phyloP scores from a whole-genome alignment of 2,329 filamentous ascomycete species.

The Cladosporium sp. region DNA sequence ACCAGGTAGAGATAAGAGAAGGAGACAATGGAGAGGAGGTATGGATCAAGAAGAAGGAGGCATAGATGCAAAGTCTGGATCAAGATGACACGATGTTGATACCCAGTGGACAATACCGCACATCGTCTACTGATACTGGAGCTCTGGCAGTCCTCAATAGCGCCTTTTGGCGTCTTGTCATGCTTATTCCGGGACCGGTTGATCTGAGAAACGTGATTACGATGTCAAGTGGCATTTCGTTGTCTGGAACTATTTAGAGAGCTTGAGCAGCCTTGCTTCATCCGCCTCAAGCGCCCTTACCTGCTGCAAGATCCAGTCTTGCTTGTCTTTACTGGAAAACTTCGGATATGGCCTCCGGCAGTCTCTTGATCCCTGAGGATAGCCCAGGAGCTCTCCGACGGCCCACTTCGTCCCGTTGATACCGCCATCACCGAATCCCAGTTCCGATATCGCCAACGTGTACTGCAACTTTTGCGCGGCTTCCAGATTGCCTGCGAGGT shows the following conservation, averaged over 20 bases:
- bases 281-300: conserved; percentile 29
- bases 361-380: conserved; percentile 45
- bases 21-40: conserved; percentile 20
- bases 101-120: neutral
- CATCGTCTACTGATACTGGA: too few relatives aligned
- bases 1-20: conserved; percentile 53
- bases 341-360: conserved; percentile 51
- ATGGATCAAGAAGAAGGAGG: conserved; percentile 31
- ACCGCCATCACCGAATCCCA: conserved; percentile 52
- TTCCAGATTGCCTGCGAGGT: conserved; percentile 29
- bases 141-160: too few relatives aligned
- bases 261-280: conserved; percentile 23
- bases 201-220: too few relatives aligned
- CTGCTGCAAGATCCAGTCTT: conserved; percentile 38
- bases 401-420: conserved; percentile 57
- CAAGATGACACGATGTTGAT: neutral
- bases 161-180: too few relatives aligned
- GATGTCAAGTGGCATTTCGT: too few relatives aligned
- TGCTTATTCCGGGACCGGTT: too few relatives aligned
- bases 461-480: conserved; percentile 47
- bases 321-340: conserved; percentile 42
- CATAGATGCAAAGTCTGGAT: too few relatives aligned
- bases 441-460: conserved; percentile 48
- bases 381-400: conserved; percentile 50
- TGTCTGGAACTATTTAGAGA: too few relatives aligned